Conservation (phyloP, 768 basidiomycete species). For the Suillus hirtellus region DNA sequence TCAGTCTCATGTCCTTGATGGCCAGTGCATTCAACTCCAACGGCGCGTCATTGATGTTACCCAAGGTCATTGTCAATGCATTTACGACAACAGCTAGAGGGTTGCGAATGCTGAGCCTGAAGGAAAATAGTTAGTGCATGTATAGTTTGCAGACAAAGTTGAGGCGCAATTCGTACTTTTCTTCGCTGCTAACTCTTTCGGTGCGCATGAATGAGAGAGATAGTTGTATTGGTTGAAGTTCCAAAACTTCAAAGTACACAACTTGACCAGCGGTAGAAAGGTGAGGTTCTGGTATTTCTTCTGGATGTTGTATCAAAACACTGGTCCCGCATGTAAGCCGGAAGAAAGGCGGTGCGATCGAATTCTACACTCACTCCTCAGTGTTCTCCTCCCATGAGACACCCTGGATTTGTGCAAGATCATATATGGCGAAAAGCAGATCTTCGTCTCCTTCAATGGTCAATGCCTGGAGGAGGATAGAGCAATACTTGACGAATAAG, state of each 20-base stretch:
- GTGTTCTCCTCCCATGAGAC: conserved; percentile 81
- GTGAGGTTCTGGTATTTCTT: conserved; percentile 70
- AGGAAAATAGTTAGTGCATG: conserved; percentile 10
- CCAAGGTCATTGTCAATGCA: conserved; percentile 93
- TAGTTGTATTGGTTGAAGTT: conserved; percentile 91
- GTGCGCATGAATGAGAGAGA: conserved; percentile 97
- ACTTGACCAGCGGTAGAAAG: conserved; percentile 69
- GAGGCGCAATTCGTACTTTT: conserved; percentile 63
- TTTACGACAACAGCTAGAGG: conserved; percentile 93
- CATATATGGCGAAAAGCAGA: conserved; percentile 87
- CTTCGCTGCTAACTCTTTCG: conserved; percentile 88
- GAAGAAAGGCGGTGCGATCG: neutral
- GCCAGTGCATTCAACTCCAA: conserved; percentile 92
- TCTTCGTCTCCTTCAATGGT: conserved; percentile 98
- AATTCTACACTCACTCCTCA: conserved; percentile 59
- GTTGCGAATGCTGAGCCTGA: conserved; percentile 76
- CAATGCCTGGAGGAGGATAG: conserved; percentile 88
- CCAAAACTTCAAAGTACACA: conserved; percentile 93
- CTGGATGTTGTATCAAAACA: conserved; percentile 68
- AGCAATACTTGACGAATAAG: conserved; percentile 96
- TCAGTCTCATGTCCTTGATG: conserved; percentile 92
- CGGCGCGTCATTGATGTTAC: conserved; percentile 95
- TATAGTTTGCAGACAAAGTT: neutral
- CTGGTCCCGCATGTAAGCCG: conserved; percentile 36
- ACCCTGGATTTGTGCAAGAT: conserved; percentile 90